phyloP scores from a whole-genome alignment of 1,284 basidiomycete species.

The Pterula multifida region DNA sequence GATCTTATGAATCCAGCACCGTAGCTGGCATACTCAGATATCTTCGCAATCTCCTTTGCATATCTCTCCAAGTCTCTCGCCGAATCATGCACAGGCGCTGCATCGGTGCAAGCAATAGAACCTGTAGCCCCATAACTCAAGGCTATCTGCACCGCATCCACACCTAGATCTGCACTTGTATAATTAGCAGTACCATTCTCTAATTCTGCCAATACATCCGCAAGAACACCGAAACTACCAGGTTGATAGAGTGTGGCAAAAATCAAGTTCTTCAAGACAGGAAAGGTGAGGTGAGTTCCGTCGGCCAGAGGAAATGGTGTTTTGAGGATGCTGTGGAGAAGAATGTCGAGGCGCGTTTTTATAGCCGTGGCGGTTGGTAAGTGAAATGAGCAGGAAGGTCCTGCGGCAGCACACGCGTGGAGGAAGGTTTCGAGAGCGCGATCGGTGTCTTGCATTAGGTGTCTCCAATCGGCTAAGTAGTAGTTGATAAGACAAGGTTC shows the following conservation, averaged over 20 bases:
- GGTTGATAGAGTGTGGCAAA: not conserved
- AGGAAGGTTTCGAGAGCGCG: not conserved
- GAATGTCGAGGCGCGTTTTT: not conserved
- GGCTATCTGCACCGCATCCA: not conserved
- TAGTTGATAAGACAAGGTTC: not conserved
- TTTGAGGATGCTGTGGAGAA: not conserved
- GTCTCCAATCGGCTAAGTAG: not conserved
- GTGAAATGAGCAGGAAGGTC: not conserved
- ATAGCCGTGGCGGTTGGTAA: not conserved
- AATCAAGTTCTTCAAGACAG: not conserved
- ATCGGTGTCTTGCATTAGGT: not conserved
- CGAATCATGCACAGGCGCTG: not conserved
- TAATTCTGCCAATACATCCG: not conserved
- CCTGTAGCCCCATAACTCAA: too few relatives aligned
- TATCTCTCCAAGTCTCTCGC: not conserved
- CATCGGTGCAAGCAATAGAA: constrained; percentile 2
- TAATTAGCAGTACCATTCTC: not conserved
- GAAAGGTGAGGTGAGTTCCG: not conserved
- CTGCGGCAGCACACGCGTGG: not conserved
- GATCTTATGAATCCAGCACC: not conserved
- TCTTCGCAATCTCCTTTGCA: not conserved
- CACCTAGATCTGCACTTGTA: not conserved
- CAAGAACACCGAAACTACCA: not conserved
- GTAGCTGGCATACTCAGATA: not conserved
- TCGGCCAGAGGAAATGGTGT: not conserved